phyloP scores from a whole-genome alignment of 257 asterid genomes.

The Solanum paucissectum region DNA sequence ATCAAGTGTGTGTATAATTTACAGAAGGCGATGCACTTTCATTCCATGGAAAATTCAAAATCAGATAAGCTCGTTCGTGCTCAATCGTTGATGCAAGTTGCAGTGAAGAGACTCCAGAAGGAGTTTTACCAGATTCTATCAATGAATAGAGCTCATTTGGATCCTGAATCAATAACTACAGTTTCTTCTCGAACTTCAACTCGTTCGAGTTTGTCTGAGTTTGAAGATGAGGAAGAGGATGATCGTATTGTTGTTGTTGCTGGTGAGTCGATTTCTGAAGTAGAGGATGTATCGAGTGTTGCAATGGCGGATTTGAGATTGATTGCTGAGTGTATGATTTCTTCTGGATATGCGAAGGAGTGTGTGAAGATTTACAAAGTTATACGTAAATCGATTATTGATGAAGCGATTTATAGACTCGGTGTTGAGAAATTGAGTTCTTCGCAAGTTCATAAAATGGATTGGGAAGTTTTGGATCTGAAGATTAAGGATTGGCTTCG shows the following conservation, averaged over 20 bases:
- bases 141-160: constrained; percentile 67
- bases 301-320: constrained; percentile 59
- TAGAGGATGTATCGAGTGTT: constrained; percentile 44
- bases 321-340: constrained; percentile 75
- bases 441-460: constrained; percentile 42
- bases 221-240: constrained; percentile 22
- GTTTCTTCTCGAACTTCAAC: constrained; percentile 54
- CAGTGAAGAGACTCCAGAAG: constrained; percentile 68
- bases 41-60: constrained; percentile 33
- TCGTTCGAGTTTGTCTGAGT: constrained; percentile 38
- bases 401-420: constrained; percentile 66
- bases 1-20: constrained; percentile 41
- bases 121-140: constrained; percentile 82
- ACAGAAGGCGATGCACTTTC: constrained; percentile 61
- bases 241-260: constrained; percentile 24
- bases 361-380: constrained; percentile 52
- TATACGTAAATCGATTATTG: constrained; percentile 74
- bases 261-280: constrained; percentile 26
- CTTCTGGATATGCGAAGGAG: constrained; percentile 57
- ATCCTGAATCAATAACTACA: constrained; percentile 65
- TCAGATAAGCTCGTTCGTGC: constrained; percentile 50
- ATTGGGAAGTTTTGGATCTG: constrained; percentile 41
- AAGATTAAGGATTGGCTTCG: constrained; percentile 42
- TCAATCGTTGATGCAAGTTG: constrained; percentile 62
- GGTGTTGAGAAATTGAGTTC: constrained; percentile 47